Percentiles rank a stretch among this genome's conserved stretches.
These are phyloP conservation scores for Botrytis paeoniae DNA, from an alignment of 2,329 filamentous ascomycete species.

Conservation along the genomic window DNA sequence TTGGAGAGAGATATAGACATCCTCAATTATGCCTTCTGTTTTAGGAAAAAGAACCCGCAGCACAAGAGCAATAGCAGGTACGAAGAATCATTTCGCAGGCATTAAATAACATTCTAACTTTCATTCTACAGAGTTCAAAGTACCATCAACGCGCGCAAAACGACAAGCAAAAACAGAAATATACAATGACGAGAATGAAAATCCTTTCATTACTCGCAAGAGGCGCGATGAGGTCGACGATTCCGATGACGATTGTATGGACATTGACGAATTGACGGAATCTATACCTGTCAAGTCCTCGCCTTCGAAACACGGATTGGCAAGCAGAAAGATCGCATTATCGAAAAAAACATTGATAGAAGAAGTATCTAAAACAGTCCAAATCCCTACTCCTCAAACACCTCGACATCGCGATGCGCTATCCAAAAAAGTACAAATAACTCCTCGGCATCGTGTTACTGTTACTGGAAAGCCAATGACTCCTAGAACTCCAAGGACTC, in stretches of 20 bases:
- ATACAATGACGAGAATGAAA: constrained; percentile 66
- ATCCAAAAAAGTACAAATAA: constrained; percentile 64
- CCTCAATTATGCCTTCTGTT: constrained; percentile 39
- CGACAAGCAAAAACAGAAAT: constrained; percentile 41
- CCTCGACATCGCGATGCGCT: constrained; percentile 78
- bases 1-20: not conserved
- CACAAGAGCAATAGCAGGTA: constrained; percentile 40
- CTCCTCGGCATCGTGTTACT: constrained; percentile 80
- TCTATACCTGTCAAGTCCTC: constrained; percentile 35
- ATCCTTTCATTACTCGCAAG: constrained; percentile 48
- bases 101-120: constrained; percentile 20
- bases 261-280: constrained; percentile 42
- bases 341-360: constrained; percentile 41
- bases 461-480: constrained; percentile 72
- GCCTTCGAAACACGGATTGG: constrained; percentile 48
- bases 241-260: constrained; percentile 43
- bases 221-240: constrained; percentile 31
- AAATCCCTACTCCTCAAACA: constrained; percentile 67
- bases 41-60: constrained; percentile 49
- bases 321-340: constrained; percentile 42
- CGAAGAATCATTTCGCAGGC: constrained; percentile 26
- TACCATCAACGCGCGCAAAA: constrained; percentile 42
- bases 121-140: constrained; percentile 27
- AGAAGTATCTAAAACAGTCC: constrained; percentile 44
- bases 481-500: constrained; percentile 74